Base-by-base conservation (phyloP, 257 asterid genomes). In the Prunella vulgaris region DNA sequence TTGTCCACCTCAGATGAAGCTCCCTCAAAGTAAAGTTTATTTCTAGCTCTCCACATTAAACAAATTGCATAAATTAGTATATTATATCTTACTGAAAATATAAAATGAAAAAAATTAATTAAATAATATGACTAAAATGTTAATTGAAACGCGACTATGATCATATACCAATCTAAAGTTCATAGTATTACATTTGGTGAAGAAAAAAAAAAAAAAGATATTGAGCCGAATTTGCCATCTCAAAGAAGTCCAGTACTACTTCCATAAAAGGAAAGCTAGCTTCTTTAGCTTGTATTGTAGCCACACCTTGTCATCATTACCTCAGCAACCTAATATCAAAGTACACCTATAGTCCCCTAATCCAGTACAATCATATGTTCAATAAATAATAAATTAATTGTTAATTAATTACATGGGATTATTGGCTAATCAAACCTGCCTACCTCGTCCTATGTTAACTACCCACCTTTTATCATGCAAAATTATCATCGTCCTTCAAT, bases 201-300 rank as follows among this genome's bases (percentile, higher is more conserved):
- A n/a, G n/a, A n/a, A n/a, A n/a, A n/a, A n/a, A n/a, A n/a, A n/a
- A n/a, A n/a, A n/a, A n/a, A n/a, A n/a, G n/a, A n/a, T n/a, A n/a
- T n/a, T n/a, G 5, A 27, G 33, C 62, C 37, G 0, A 56, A 59
- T 25, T 17, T 57, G 63, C n/a, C 21, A 42, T 37, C 7, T 56
- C 72, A 64, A 15, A 6, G 46, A 64, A 78, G 62, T 53, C 74
- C 66, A n/a, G n/a, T n/a, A 54, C 64, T 57, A 77, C 52, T 79
- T 77, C 83, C 84, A 24, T 37, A 77, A 75, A 62, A 69, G 83
- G 83, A 24, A 79, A 75, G 62, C 30, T 65, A 75, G 62, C 30
- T 65, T 48, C 15, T 44, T 48, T 44, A 7, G 14, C 17, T 12
- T 21, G 42, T 38, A 18, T 69, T 22, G 33, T 51, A 5, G 42